phyloP scores from a whole-genome alignment of 306 rosid species.

The Chamaecrista fasciculata region DNA sequence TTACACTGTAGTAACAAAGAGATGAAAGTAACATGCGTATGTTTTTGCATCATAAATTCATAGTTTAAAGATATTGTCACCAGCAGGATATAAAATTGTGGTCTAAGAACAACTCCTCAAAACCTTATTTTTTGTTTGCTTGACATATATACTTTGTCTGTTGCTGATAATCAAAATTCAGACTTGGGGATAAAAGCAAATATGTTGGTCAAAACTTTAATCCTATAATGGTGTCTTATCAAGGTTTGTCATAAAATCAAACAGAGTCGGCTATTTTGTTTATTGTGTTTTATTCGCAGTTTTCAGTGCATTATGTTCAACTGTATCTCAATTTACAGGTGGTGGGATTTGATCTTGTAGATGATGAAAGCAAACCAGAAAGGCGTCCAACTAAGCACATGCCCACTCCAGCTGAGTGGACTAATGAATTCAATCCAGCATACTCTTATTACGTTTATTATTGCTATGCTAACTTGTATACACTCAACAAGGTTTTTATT shows the following conservation, averaged over 20 bases:
- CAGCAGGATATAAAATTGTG: background rate
- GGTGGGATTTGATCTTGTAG: constrained; percentile 81
- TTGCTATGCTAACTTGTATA: constrained; percentile 69
- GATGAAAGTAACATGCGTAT: background rate
- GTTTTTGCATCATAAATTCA: background rate
- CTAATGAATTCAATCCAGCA: constrained; percentile 81
- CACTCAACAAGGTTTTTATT: constrained; percentile 66
- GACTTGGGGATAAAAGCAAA: background rate
- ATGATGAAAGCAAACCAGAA: constrained; percentile 89
- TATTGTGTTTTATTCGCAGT: background rate
- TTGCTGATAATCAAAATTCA: background rate
- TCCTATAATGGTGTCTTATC: background rate
- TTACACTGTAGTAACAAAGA: background rate
- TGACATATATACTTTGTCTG: background rate
- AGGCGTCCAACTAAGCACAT: constrained; percentile 87
- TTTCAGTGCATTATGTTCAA: constrained; percentile 15
- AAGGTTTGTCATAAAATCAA: background rate
- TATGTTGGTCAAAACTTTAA: background rate
- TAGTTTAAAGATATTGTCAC: background rate
- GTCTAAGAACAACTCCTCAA: background rate
- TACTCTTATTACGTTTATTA: constrained; percentile 72
- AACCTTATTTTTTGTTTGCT: background rate
- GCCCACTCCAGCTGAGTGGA: constrained; percentile 85
- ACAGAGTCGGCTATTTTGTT: background rate
- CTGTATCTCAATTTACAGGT: constrained; percentile 43